phyloP scores from a whole-genome alignment of 331 rosid species.

The Quercus tomentella region DNA sequence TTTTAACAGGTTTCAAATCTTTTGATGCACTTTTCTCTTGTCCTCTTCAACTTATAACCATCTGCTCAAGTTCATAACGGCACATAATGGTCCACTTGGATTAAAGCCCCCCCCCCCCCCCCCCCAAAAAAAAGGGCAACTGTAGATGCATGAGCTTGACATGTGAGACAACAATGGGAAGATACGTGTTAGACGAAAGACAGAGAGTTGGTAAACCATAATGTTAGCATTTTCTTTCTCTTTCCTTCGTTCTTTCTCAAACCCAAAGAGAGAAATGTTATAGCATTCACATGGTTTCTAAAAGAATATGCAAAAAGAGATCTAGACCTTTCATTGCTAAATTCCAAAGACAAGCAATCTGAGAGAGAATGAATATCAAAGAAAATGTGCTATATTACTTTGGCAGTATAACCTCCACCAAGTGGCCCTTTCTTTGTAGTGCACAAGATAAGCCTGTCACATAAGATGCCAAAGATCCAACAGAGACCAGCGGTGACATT shows the following conservation, averaged over 20 bases:
- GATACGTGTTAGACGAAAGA: background rate
- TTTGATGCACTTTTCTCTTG: background rate
- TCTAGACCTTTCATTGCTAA: conserved; percentile 8
- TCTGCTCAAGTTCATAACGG: background rate
- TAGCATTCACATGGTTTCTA: background rate
- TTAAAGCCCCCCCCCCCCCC: background rate
- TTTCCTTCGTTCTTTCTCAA: background rate
- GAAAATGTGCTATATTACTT: conserved; percentile 47
- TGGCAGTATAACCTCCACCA: conserved; percentile 91
- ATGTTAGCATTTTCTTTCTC: background rate
- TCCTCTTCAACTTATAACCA: background rate
- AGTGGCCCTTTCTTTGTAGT: conserved; percentile 81
- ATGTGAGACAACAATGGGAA: background rate
- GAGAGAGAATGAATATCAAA: conserved; percentile 15
- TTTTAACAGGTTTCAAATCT: background rate
- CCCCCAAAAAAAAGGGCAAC: background rate
- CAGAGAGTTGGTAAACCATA: background rate
- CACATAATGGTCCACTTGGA: background rate
- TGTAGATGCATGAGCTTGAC: background rate
- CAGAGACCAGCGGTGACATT: conserved; percentile 71
- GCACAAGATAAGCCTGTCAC: conserved; percentile 85
- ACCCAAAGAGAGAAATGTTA: background rate
- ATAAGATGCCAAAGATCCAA: conserved; percentile 74
- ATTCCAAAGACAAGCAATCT: background rate
- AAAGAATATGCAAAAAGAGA: conserved; percentile 1